Evolutionary conservation across 148 eudicot genomes (phyloP).

Genomic region (Chenopodium formosanum): DNA sequence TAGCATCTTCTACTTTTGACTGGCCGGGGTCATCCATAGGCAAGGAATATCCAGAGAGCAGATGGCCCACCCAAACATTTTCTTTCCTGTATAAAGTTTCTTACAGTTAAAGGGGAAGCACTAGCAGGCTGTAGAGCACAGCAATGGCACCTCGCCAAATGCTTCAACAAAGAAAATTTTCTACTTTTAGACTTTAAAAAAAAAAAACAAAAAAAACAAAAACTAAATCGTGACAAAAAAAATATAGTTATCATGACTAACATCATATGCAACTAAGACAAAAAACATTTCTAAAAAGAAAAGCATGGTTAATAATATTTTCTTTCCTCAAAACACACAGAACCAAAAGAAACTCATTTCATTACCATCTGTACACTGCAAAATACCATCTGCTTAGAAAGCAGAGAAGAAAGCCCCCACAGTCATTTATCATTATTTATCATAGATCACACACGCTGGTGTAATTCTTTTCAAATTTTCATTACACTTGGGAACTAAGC

Average conservation of each 20-base stretch:
- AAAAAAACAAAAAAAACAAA: neutral
- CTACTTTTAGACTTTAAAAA: neutral
- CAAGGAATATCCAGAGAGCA: constrained; percentile 84
- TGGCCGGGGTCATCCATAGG: constrained; percentile 85
- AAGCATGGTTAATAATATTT: neutral
- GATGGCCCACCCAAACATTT: constrained; percentile 83
- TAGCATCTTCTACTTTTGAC: constrained; percentile 44
- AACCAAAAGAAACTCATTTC: neutral
- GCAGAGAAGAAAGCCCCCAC: neutral
- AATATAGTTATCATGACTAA: too few relatives aligned
- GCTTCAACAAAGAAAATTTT: neutral
- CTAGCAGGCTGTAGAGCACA: neutral
- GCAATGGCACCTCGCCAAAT: neutral
- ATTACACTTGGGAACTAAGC: neutral
- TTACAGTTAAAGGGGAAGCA: constrained; percentile 10
- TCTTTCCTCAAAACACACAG: neutral
- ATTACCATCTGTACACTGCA: neutral
- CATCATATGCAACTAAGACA: constrained; percentile 3
- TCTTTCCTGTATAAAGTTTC: constrained; percentile 50
- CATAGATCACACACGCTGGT: neutral
- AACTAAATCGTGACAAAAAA: too few relatives aligned
- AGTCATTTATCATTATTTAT: neutral
- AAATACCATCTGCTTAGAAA: neutral
- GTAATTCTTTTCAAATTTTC: neutral
- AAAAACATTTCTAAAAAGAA: neutral